phyloP scores from a whole-genome alignment of 164 flowering plant genomes.

The Kingdonia uniflora region DNA sequence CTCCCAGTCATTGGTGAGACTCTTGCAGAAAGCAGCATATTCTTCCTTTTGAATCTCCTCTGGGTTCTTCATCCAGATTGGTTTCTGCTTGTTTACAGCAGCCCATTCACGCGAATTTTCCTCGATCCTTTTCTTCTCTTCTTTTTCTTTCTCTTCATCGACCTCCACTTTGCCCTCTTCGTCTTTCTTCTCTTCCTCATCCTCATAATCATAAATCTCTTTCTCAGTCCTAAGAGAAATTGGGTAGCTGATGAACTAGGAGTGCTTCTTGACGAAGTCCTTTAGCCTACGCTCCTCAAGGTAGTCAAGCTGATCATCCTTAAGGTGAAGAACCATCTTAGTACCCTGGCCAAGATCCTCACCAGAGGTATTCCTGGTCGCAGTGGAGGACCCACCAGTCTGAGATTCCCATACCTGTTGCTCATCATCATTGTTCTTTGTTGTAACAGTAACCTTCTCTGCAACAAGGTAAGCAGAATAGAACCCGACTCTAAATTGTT shows the following conservation, averaged over 20 bases:
- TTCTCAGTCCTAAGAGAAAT: too few relatives aligned
- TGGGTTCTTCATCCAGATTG: too few relatives aligned
- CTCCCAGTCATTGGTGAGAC: too few relatives aligned
- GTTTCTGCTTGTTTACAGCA: too few relatives aligned
- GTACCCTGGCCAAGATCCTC: constrained; percentile 6
- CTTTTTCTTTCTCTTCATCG: constrained; percentile 2
- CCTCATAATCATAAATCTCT: constrained; percentile 1
- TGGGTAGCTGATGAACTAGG: constrained; percentile 2
- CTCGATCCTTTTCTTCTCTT: constrained; percentile 13
- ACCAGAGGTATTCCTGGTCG: constrained; percentile 4
- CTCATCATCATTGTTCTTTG: constrained; percentile 1
- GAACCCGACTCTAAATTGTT: too few relatives aligned
- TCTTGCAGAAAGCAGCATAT: constrained; percentile 3
- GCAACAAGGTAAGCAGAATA: constrained; percentile 4
- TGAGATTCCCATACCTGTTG: constrained; percentile 4
- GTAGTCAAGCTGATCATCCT: constrained; percentile 5
- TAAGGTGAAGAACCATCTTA: constrained; percentile 1
- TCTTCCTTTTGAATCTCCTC: constrained; percentile 4
- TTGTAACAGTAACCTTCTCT: background rate
- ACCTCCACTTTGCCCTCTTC: constrained; percentile 5
- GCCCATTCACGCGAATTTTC: background rate
- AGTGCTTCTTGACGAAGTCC: constrained; percentile 3
- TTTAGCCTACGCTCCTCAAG: too few relatives aligned
- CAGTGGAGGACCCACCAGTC: background rate
- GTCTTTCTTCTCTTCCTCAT: constrained; percentile 3